Percentiles rank a stretch among this genome's conserved stretches.
These are phyloP conservation scores for Teratosphaeriaceae sp. DNA, from an alignment of 2,329 filamentous ascomycete species.

Conservation along the genomic window DNA sequence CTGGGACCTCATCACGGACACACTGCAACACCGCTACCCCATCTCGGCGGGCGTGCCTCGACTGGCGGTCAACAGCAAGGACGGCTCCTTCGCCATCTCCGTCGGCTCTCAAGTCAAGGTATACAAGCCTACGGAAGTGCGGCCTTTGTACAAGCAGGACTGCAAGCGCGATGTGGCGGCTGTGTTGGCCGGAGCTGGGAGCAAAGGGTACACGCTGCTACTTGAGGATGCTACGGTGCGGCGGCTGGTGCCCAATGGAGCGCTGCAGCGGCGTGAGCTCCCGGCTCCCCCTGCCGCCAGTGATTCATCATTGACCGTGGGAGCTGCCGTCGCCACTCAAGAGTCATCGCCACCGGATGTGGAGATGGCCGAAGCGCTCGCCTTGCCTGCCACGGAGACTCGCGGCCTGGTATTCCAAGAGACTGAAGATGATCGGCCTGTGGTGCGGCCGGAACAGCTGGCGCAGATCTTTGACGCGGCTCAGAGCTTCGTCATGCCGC, in stretches of 20 bases:
- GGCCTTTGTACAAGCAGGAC: constrained; percentile 43
- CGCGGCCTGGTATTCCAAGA: constrained; percentile 12
- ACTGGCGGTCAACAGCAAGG: constrained; percentile 62
- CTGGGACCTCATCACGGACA: constrained; percentile 78
- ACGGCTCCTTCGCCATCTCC: constrained; percentile 37
- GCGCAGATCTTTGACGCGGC: constrained; percentile 64
- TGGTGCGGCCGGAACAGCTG: constrained; percentile 62
- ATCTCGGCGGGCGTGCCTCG: constrained; percentile 11
- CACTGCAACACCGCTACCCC: constrained; percentile 39
- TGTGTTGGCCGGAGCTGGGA: constrained; percentile 56
- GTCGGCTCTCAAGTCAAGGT: constrained; percentile 40
- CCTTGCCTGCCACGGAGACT: constrained; percentile 4
- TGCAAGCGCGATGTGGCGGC: constrained; percentile 50
- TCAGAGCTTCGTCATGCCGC: constrained; percentile 61
- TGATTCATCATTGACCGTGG: constrained; percentile 1
- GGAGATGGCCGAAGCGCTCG: background rate
- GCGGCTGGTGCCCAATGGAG: constrained; percentile 28
- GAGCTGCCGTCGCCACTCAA: background rate
- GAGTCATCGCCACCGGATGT: background rate
- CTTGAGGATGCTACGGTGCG: constrained; percentile 71
- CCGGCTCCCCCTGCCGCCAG: constrained; percentile 7
- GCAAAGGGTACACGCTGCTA: constrained; percentile 67
- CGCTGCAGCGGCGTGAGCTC: background rate
- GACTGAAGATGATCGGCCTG: constrained; percentile 48
- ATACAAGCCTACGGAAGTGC: constrained; percentile 56